Evolutionary conservation across 768 basidiomycete genomes (phyloP).

Genomic region (Kondoa malvinella): DNA sequence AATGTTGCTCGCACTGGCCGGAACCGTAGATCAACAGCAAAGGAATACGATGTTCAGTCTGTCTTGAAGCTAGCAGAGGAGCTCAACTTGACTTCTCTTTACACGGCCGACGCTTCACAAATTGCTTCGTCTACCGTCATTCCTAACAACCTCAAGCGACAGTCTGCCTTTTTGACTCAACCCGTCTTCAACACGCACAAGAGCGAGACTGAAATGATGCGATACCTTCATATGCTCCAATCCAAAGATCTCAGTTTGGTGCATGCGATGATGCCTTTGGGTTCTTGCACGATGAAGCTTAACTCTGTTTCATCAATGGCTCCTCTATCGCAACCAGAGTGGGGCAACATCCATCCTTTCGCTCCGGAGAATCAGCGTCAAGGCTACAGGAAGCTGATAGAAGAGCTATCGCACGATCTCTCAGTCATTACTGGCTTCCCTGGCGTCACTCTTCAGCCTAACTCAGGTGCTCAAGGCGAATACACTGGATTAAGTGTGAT

Average conservation of each 20-base stretch:
- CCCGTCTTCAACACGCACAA: conserved; percentile 92
- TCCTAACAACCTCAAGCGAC: conserved; percentile 40
- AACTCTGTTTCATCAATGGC: conserved; percentile 98
- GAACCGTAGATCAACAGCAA: conserved; percentile 7
- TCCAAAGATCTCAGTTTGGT: conserved; percentile 87
- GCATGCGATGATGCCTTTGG: conserved; percentile 67
- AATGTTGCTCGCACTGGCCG: conserved; percentile 35
- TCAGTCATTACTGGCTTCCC: conserved; percentile 94
- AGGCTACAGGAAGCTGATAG: conserved; percentile 71
- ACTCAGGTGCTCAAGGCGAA: conserved; percentile 95
- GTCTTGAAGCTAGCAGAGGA: conserved; percentile 28
- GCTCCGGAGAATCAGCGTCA: conserved; percentile 72
- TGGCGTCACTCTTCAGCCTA: conserved; percentile 90
- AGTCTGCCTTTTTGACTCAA: conserved; percentile 58
- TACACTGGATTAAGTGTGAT: conserved; percentile 91
- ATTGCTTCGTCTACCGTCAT: conserved; percentile 38
- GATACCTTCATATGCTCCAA: conserved; percentile 54
- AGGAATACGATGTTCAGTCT: conserved; percentile 19
- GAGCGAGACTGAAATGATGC: conserved; percentile 96
- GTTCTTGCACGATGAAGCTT: conserved; percentile 73
- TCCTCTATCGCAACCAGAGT: conserved; percentile 87
- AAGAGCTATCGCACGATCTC: conserved; percentile 82
- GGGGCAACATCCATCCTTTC: conserved; percentile 78
- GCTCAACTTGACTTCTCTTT: conserved; percentile 34
- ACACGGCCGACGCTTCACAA: conserved; percentile 19